Evolutionary conservation across 768 basidiomycete genomes (phyloP), one percentile per base, ranked within the genome.

Genomic region (Candolleomyces aberdarensis): DNA sequence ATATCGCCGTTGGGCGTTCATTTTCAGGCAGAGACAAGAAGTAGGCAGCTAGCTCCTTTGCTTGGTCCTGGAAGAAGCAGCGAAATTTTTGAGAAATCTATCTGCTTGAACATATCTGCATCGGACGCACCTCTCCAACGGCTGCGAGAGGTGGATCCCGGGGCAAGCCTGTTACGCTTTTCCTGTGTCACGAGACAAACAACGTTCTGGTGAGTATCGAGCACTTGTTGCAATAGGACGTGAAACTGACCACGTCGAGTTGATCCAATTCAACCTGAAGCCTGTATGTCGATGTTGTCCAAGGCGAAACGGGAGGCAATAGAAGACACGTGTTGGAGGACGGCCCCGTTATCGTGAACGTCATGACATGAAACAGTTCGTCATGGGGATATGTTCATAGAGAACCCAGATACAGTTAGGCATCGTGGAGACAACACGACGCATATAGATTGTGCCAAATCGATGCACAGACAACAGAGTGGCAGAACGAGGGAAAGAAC

Each of bases 71-170:
- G 1, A 64, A 20, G 48, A 22, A 5, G 58, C 57, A 60, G 46
- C 41, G 56, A 51, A 2, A 36, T 1, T 36, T 7, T 8, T 36
- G 29, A 36, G 51, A 57, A 48, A 31, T 32, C 32, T 32, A 40
- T 31, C 29, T 58, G 44, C 22, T 51, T 17, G 29, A 36, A 56
- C 17, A 43, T 3, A 26, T 26, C 26, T 26, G 26, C 26, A 26
- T 26, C 57, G 55, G 48, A 56, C 67, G 56, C 65, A 87, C 89
- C 70, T 86, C 85, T 69, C 91, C 91, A 64, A 82, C 83, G 6
- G 84, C 86, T 31, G 92, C 85, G 40, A 93, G 75, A 19, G 89
- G 86, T 3, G 88, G 87, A 69, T 94, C 91, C 66, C 85, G 80
- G 11, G 89, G 77, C 36, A 90, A 79, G 39, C 91, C 91, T 20